These are phyloP conservation scores for Stenocarpella maydis DNA, from an alignment of 2,329 filamentous ascomycete species.

Conservation along the genomic window DNA sequence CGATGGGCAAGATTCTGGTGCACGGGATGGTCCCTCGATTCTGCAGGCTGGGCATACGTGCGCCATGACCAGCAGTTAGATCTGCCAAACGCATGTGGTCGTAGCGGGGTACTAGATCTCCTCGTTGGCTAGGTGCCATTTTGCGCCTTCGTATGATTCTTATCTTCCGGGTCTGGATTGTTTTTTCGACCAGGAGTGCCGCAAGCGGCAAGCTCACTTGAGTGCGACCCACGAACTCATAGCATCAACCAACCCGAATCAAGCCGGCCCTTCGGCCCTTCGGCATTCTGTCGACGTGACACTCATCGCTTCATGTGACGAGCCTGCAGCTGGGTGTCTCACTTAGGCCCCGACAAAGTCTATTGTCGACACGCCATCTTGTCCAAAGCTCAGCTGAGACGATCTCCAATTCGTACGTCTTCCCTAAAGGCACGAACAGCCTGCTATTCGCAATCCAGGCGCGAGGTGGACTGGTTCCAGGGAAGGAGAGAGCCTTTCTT, in stretches of 20 bases:
- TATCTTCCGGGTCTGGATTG: neutral
- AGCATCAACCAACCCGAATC: neutral
- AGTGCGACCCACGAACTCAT: neutral
- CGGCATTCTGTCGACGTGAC: neutral
- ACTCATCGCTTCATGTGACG: neutral
- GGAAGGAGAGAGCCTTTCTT: neutral
- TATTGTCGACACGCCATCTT: neutral
- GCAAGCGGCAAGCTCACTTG: neutral
- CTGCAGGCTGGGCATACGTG: slow-evolving; percentile 21
- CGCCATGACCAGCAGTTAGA: slow-evolving; percentile 22
- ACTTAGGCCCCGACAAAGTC: slow-evolving; percentile 11
- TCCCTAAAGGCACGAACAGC: neutral
- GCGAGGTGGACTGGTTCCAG: neutral
- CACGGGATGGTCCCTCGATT: slow-evolving; percentile 1
- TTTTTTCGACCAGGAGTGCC: neutral
- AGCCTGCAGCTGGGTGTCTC: neutral
- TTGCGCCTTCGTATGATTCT: neutral
- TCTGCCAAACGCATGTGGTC: neutral
- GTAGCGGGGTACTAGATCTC: neutral
- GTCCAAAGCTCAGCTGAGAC: neutral
- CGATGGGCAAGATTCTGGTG: neutral
- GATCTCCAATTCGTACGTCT: neutral
- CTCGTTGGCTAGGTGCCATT: neutral
- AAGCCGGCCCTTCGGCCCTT: neutral
- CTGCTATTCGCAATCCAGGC: neutral